Evolutionary conservation across 164 flowering plant genomes (phyloP), one percentile per base, ranked within the genome.

Genomic region (Pachysandra terminalis): DNA sequence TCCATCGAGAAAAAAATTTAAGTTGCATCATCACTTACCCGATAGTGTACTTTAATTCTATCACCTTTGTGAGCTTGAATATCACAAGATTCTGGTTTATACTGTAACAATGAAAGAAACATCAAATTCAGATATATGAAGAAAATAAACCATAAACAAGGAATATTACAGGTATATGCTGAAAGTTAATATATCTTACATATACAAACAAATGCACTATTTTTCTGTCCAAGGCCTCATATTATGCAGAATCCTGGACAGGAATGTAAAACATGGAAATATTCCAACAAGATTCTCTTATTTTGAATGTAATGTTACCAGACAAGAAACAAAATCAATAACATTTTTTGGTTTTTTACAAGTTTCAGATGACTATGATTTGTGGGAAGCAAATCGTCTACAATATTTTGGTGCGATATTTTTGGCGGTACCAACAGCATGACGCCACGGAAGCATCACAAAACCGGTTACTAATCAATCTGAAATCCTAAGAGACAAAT

Each of bases 21-120:
- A 62, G 59, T 16, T 37, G 56, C 40, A 56, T 5, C 35, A 23
- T 22, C 26, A 69, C 90, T 76, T 73, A 93, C 98, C 82, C 92
- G 80, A 71, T 93, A 93, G 75, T 93, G 98, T 64, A 93, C 98
- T 85, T 86, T 87, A 74, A 93, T 56, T 74, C 48, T 88, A 73
- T 93, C 98, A 68, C 98, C 98, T 79, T 93, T 93, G 79, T 87
- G 98, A 68, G 98, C 98, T 75, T 86, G 87, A 76, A 89, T 71
- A 5, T 90, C 97, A 81, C 98, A 93, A 23, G 87, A 65, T 56
- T 57, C 67, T 56, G 98, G 98, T 84, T 87, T 93, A 62, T 76
- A 67, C 98, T 93, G 93, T 63, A 73, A 65, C 6, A 65, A 68
- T 7, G 51, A 66, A 71, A 48, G 22, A 48, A 61, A 52, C 5